A percentile compares a stretch with the other conserved stretches of the same genome.
phyloP scores from a whole-genome alignment of 768 basidiomycete genomes.

The Leccinum obscurum region DNA sequence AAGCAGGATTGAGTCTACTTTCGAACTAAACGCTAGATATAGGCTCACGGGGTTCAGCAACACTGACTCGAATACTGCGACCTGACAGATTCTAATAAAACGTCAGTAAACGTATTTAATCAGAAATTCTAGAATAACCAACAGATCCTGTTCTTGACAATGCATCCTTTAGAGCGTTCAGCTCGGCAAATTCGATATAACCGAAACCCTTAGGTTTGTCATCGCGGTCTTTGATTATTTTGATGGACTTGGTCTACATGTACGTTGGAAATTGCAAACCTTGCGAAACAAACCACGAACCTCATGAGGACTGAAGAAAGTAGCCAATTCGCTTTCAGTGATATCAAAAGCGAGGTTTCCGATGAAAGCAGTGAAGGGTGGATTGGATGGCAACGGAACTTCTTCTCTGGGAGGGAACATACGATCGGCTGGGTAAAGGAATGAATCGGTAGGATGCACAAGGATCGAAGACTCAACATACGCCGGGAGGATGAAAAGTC shows the following conservation, averaged over 20 bases:
- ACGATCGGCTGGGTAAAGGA: conserved; percentile 50
- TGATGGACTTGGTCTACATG: conserved; percentile 72
- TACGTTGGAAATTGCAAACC: conserved; percentile 2
- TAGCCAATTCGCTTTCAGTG: conserved; percentile 76
- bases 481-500: conserved; percentile 65
- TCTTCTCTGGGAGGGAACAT: conserved; percentile 72
- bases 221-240: conserved; percentile 91
- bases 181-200: conserved; percentile 90
- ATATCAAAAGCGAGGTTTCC: conserved; percentile 96
- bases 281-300: conserved; percentile 36
- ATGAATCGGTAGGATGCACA: conserved; percentile 12
- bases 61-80: conserved; percentile 83
- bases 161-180: conserved; percentile 85
- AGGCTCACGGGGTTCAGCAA: conserved; percentile 91
- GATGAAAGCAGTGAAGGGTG: conserved; percentile 96
- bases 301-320: conserved; percentile 71
- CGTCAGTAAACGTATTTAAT: not conserved
- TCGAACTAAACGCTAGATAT: not conserved
- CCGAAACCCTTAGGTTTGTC: conserved; percentile 98
- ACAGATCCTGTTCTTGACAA: conserved; percentile 71
- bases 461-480: conserved; percentile 37
- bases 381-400: conserved; percentile 90
- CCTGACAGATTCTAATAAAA: conserved; percentile 63
- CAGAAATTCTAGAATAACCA: conserved; percentile 30
- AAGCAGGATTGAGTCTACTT: conserved; percentile 11